Conservation (phyloP, 1,139 yeast species). For the Taphrina pruni region DNA sequence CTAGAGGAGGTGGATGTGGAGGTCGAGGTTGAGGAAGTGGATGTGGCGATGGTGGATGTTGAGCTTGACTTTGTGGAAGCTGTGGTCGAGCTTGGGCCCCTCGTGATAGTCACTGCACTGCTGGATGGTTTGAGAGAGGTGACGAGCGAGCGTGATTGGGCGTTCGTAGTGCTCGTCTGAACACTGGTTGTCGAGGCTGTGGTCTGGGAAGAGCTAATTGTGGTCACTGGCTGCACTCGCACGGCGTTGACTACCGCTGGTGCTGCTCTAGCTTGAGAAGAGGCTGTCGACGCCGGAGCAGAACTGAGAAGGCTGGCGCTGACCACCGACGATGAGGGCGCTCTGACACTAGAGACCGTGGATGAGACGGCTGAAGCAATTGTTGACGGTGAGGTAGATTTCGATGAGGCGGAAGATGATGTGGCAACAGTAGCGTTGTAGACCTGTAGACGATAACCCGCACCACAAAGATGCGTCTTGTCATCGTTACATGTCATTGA, state of each 20-base stretch:
- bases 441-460: constrained; percentile 32
- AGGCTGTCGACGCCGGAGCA: background rate
- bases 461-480: constrained; percentile 11
- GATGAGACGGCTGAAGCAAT: background rate
- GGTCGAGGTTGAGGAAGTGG: background rate
- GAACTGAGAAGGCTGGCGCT: background rate
- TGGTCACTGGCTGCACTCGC: constrained; percentile 2
- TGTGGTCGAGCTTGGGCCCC: background rate
- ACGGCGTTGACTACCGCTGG: constrained; percentile 4
- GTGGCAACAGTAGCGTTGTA: constrained; percentile 13
- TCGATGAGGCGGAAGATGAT: background rate
- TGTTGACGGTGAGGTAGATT: background rate
- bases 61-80: background rate
- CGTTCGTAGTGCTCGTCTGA: background rate
- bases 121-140: background rate
- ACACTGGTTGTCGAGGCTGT: background rate
- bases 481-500: constrained; percentile 19
- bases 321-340: background rate
- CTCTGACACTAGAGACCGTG: background rate
- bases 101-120: background rate
- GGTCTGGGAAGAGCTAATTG: background rate
- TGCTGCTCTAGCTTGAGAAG: constrained; percentile 1
- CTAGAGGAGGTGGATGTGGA: background rate
- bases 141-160: background rate
- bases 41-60: background rate